A percentile compares a stretch with the other conserved stretches of the same genome.
phyloP scores from a whole-genome alignment of 2,329 filamentous ascomycete species.

The Chaetomium globosum region DNA sequence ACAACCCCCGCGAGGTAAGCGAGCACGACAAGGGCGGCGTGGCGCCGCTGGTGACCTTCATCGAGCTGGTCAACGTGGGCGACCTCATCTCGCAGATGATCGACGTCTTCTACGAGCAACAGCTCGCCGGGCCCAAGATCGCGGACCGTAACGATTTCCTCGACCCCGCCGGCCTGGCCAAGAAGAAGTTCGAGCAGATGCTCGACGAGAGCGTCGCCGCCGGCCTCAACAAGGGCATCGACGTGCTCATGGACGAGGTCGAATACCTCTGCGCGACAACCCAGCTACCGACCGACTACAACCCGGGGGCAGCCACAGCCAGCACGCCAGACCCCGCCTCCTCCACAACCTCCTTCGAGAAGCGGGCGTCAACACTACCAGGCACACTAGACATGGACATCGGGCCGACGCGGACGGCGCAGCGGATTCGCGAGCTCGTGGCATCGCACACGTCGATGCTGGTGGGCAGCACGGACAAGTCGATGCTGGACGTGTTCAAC shows the following conservation, averaged over 20 bases:
- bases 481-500: constrained; percentile 97
- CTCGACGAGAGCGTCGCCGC: constrained; percentile 95
- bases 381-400: constrained; percentile 50
- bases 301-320: constrained; percentile 55
- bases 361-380: constrained; percentile 18
- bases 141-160: constrained; percentile 93
- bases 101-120: constrained; percentile 97
- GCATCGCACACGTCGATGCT: constrained; percentile 90
- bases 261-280: constrained; percentile 91
- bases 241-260: constrained; percentile 97
- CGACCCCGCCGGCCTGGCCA: constrained; percentile 86
- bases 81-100: constrained; percentile 99
- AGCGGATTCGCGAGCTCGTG: constrained; percentile 80
- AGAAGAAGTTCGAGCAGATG: constrained; percentile 99
- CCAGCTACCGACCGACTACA: constrained; percentile 86
- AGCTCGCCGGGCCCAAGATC: constrained; percentile 79
- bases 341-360: constrained; percentile 18
- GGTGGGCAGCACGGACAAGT: constrained; percentile 93
- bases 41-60: constrained; percentile 88
- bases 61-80: constrained; percentile 96
- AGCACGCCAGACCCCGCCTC: constrained; percentile 21
- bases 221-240: constrained; percentile 94
- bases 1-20: constrained; percentile 82
- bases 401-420: constrained; percentile 78
- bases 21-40: constrained; percentile 73